These are phyloP conservation scores for Uncinocarpus reesii DNA, from an alignment of 2,329 filamentous ascomycete genomes.

Conservation along the genomic window DNA sequence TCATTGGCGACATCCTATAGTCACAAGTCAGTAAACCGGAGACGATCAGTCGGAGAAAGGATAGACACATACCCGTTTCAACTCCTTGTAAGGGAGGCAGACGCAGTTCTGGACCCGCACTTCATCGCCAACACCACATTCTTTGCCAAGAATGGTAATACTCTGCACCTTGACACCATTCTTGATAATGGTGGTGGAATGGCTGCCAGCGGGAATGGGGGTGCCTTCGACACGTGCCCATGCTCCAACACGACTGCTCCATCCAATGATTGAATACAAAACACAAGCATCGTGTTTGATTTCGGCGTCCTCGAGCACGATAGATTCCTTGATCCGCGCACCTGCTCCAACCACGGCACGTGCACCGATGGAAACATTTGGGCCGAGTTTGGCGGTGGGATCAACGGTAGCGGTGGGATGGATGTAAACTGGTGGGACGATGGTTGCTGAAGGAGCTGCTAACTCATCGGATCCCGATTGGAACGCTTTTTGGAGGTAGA, in stretches of 20 bases:
- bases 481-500: constrained; percentile 90
- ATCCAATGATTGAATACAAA: constrained; percentile 91
- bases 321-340: constrained; percentile 86
- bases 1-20: constrained; percentile 58
- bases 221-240: constrained; percentile 97
- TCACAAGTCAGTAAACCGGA: constrained; percentile 24
- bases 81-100: constrained; percentile 92
- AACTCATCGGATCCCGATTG: constrained; percentile 75
- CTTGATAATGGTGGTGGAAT: constrained; percentile 91
- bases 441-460: constrained; percentile 69
- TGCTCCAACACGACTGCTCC: constrained; percentile 91
- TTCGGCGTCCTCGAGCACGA: constrained; percentile 88
- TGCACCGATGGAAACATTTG: constrained; percentile 94
- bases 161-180: constrained; percentile 98
- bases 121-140: constrained; percentile 87
- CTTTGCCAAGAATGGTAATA: constrained; percentile 94
- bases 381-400: constrained; percentile 89
- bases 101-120: constrained; percentile 96
- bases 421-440: constrained; percentile 88
- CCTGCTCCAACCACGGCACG: constrained; percentile 74
- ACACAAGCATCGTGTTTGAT: constrained; percentile 96
- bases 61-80: constrained; percentile 67
- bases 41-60: background rate
- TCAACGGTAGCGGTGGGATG: constrained; percentile 85
- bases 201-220: constrained; percentile 73